Evolutionary conservation across 176 grass and related monocot genomes (phyloP), one percentile per base, ranked within the genome.

Genomic region (Musa troglodytarum): DNA sequence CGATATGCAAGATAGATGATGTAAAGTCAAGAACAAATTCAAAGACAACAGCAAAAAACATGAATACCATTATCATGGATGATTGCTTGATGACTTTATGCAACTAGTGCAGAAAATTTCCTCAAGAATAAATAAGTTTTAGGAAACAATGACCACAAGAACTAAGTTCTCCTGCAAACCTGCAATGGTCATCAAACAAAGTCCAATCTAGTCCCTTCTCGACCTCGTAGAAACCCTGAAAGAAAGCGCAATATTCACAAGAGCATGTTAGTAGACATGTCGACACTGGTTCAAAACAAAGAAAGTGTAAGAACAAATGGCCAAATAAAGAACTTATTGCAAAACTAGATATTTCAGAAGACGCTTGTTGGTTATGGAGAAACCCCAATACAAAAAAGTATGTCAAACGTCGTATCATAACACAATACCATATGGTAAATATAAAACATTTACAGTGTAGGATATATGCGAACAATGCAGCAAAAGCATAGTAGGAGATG

Each of bases 201-300:
- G 81, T 81, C 86, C 86, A 88, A 78, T 93, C 86, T 2, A 49
- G 75, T 23, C 72, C 82, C 71, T 75, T 82, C 22, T 87, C 86
- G n/a, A 87, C 23, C 63, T 82, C 84, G 70, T 74, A 70, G 87
- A 91, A 98, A 49, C 73, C 86, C 95, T 98, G 75, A 74, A 80
- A n/a, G 34, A n/a, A 71, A 52, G 34, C 34, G 4, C 34, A 52
- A 50, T 22, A 71, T 52, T 71, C 68, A 71, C 17, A 52, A 51
- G 34, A 52, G 16, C 10, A 79, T 50, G 10, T 28, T 5, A 62
- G 72, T 50, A 19, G 0, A 71, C 17, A 43, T 43, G 34, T 43
- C 34, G 34, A 43, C 34, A 43, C 34, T 43, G 34, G 34, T 5
- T 43, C 34, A 43, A 43, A 43, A 4, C 34, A 43, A 43, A 43